These are phyloP conservation scores for Amauroascus niger DNA, from an alignment of 2,329 filamentous ascomycete genomes.

Conservation along the genomic window DNA sequence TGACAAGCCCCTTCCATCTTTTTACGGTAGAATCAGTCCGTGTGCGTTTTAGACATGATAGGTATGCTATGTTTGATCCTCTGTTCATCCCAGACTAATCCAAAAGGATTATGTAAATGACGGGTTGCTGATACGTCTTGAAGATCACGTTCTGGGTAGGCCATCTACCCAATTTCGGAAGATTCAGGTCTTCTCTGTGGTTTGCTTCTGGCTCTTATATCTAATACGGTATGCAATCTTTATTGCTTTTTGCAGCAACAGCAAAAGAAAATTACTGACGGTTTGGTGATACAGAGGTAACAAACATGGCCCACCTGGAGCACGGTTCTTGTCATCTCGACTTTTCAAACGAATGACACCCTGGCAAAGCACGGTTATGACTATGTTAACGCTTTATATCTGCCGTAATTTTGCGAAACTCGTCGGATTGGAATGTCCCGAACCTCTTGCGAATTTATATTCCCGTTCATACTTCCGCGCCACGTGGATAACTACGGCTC, in stretches of 20 bases:
- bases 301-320: conserved; percentile 73
- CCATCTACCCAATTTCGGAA: conserved; percentile 87
- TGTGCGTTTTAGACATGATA: background rate
- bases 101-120: background rate
- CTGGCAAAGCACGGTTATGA: conserved; percentile 82
- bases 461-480: conserved; percentile 86
- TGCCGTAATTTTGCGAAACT: conserved; percentile 90
- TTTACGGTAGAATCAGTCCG: background rate
- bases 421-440: conserved; percentile 79
- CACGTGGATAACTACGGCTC: conserved; percentile 88
- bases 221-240: conserved; percentile 53
- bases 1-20: background rate
- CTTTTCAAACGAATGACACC: conserved; percentile 64
- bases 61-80: background rate
- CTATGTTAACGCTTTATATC: conserved; percentile 83
- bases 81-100: background rate
- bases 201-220: conserved; percentile 85
- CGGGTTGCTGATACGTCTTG: background rate
- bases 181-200: conserved; percentile 81
- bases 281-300: conserved; percentile 53
- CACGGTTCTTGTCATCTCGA: conserved; percentile 60
- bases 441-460: conserved; percentile 90
- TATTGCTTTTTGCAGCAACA: background rate
- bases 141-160: conserved; percentile 82
- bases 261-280: background rate